Percentiles rank a stretch among this genome's conserved stretches.
These are phyloP conservation scores for Ogataea corticis DNA, from an alignment of 805 yeast genomes.

Conservation along the genomic window DNA sequence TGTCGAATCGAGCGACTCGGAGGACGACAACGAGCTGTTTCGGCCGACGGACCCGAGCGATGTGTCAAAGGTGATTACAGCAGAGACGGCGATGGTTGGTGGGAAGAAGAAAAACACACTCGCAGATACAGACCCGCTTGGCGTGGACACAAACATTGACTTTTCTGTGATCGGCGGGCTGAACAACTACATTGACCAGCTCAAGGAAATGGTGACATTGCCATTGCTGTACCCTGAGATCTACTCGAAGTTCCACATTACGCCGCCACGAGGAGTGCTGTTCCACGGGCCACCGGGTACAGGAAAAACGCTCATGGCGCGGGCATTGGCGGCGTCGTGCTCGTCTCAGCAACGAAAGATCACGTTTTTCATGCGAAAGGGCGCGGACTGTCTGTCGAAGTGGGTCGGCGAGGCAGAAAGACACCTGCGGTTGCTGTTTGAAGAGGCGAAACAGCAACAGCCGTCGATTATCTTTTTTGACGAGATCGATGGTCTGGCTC, in stretches of 20 bases:
- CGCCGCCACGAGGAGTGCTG: slow-evolving; percentile 96
- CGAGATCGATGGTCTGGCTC: slow-evolving; percentile 97
- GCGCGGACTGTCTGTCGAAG: slow-evolving; percentile 94
- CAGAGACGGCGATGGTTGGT: slow-evolving; percentile 16
- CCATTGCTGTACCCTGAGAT: slow-evolving; percentile 93
- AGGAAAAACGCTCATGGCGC: slow-evolving; percentile 96
- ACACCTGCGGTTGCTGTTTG: slow-evolving; percentile 84
- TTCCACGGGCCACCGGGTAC: slow-evolving; percentile 99
- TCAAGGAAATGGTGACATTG: slow-evolving; percentile 94
- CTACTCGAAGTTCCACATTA: slow-evolving; percentile 82
- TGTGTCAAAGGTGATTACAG: slow-evolving; percentile 23
- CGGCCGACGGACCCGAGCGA: slow-evolving; percentile 36
- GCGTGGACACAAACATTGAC: slow-evolving; percentile 67
- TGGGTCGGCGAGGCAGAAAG: slow-evolving; percentile 99
- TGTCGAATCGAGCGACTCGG: slow-evolving; percentile 47
- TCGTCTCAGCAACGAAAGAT: slow-evolving; percentile 82
- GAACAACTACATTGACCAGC: slow-evolving; percentile 83
- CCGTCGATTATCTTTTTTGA: slow-evolving; percentile 96
- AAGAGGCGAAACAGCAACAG: slow-evolving; percentile 94
- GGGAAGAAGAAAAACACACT: slow-evolving; percentile 54
- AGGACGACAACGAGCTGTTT: slow-evolving; percentile 45
- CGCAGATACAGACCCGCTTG: slow-evolving; percentile 92
- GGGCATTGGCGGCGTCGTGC: slow-evolving; percentile 95
- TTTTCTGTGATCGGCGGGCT: slow-evolving; percentile 84
- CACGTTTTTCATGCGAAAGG: slow-evolving; percentile 96